phyloP scores from a whole-genome alignment of 495 filamentous ascomycete species.

The Xylona heveae region DNA sequence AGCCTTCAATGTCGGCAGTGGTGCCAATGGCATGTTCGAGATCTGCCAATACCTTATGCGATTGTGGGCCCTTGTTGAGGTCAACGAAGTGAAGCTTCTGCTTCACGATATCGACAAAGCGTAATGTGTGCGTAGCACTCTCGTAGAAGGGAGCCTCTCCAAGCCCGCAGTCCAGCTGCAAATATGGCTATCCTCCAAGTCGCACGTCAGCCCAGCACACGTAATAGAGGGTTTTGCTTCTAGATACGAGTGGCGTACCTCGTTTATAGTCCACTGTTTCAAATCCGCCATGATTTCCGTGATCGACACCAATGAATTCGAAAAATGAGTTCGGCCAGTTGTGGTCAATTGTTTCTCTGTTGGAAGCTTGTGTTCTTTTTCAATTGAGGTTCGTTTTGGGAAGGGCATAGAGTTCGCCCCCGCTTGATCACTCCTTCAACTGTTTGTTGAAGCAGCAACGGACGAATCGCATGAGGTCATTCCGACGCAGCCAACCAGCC shows the following conservation, averaged over 20 bases:
- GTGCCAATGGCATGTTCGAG: slow-evolving; percentile 30
- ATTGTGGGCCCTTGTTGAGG: slow-evolving; percentile 37
- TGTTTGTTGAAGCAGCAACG: no score
- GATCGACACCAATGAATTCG: no score
- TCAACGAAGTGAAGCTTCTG: slow-evolving; percentile 54
- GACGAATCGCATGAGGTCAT: no score
- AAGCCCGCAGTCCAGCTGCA: slow-evolving; percentile 48
- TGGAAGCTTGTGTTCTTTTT: no score
- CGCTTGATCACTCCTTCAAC: no score
- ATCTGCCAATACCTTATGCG: slow-evolving; percentile 37
- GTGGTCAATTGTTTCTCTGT: no score
- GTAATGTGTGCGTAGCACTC: slow-evolving; percentile 40
- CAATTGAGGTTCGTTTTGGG: no score
- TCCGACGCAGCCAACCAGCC: no score
- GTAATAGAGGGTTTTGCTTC: background rate
- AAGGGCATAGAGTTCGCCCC: no score
- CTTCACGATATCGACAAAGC: slow-evolving; percentile 80
- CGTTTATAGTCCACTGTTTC: background rate
- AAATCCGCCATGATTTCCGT: background rate
- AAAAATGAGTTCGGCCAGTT: no score
- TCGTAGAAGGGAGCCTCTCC: slow-evolving; percentile 78
- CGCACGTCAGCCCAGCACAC: background rate
- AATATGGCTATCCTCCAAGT: slow-evolving; percentile 40
- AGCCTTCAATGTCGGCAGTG: slow-evolving; percentile 61
- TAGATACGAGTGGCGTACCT: background rate